Evolutionary conservation across 805 yeast species (phyloP).

Genomic region (Nakazawaea sp.): DNA sequence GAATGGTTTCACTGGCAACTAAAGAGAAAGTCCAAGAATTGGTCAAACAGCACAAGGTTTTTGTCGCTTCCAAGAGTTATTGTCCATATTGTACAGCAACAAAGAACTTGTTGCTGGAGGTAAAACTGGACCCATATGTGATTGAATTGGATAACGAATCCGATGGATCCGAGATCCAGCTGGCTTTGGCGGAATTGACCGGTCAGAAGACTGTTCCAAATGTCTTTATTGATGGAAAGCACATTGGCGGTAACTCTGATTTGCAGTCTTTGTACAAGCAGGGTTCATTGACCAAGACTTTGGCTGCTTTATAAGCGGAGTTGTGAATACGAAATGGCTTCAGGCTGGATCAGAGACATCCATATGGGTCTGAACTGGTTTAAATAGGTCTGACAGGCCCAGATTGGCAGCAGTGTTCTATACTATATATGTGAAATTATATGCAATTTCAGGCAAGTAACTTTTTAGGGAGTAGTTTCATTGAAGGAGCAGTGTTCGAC

Average conservation of each 20-base stretch:
- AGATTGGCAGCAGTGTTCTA: too few species aligned
- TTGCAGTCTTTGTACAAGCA: conserved; percentile 61
- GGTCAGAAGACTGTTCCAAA: conserved; percentile 95
- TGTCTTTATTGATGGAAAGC: conserved; percentile 83
- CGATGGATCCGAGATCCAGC: conserved; percentile 82
- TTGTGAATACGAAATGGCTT: too few species aligned
- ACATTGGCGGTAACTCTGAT: conserved; percentile 93
- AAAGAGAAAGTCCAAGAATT: conserved; percentile 52
- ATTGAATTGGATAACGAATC: conserved; percentile 42
- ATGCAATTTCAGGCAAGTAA: too few species aligned
- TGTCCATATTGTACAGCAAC: conserved; percentile 60
- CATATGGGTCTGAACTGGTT: too few species aligned
- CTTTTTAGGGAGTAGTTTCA: too few species aligned
- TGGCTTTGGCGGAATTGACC: conserved; percentile 65
- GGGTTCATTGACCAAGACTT: conserved; percentile 40
- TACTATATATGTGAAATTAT: too few species aligned
- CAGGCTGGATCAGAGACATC: too few species aligned
- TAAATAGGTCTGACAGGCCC: too few species aligned
- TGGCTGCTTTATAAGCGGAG: conserved; percentile 6
- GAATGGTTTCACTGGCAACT: conserved; percentile 55
- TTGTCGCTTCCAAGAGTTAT: conserved; percentile 77
- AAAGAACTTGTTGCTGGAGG: conserved; percentile 31
- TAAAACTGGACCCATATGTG: conserved; percentile 42
- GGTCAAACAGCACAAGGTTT: conserved; percentile 59
- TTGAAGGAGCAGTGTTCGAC: too few species aligned